Conservation (phyloP, 768 basidiomycete genomes). For the Mycena alexandri region DNA sequence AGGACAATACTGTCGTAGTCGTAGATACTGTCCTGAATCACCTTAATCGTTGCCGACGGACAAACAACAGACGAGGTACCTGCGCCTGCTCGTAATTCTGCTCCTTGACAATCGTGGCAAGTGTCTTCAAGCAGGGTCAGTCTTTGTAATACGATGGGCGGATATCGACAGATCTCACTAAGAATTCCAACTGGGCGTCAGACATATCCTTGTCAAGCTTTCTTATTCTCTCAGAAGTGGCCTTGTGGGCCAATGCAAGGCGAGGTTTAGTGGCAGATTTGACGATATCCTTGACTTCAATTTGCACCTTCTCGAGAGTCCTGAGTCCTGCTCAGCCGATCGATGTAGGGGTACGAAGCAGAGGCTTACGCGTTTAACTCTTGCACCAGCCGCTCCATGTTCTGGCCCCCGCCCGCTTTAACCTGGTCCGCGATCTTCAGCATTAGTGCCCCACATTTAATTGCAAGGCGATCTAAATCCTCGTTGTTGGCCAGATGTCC, state of each 20-base stretch:
- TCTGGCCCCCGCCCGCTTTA: not conserved
- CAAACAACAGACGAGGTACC: not conserved
- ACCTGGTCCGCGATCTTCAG: conserved; percentile 5
- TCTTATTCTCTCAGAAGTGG: not conserved
- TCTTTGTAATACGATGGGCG: not conserved
- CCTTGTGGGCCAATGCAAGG: conserved; percentile 1
- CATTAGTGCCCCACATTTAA: conserved; percentile 6
- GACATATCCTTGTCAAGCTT: not conserved
- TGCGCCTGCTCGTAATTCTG: not conserved
- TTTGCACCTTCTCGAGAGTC: conserved; percentile 17
- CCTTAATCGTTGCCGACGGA: not conserved
- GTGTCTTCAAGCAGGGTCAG: conserved; percentile 12
- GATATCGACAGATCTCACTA: not conserved
- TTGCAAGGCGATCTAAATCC: conserved; percentile 18
- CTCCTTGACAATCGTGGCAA: not conserved
- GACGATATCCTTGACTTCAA: conserved; percentile 10
- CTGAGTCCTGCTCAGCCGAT: not conserved
- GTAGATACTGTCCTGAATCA: conserved; percentile 16
- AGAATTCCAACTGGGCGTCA: conserved; percentile 1
- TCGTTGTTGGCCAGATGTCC: conserved; percentile 24
- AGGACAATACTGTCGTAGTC: conserved; percentile 6
- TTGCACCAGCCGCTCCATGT: conserved; percentile 12
- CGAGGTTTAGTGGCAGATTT: not conserved
- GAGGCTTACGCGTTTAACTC: conserved; percentile 10
- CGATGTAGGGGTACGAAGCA: too few species aligned